Base-by-base conservation (phyloP, 805 yeast species). In the Cephaloascus fragrans region DNA sequence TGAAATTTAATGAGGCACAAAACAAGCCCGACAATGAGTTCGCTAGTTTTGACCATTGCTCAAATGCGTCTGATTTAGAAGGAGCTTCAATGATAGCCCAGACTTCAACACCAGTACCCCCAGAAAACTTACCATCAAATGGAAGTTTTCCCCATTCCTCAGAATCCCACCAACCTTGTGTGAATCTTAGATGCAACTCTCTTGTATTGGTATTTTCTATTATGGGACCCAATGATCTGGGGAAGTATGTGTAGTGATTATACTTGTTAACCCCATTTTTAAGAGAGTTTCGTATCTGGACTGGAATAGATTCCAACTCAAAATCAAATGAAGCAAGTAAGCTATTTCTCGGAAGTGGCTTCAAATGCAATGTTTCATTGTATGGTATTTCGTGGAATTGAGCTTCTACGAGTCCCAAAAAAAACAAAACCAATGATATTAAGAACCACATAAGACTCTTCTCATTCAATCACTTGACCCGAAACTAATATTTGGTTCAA, bases 161-260 rank as follows among this genome's bases (percentile, higher is more conserved):
- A 1, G 89, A 64, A 52, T 93, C 96, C 90, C 96, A 93, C 79
- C 88, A 83, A 0, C 98, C 98, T 57, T 86, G 95, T 2, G 94
- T 75, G 53, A 93, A 93, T 39, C 97, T 64, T 43, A 93, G 61
- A 55, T 86, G 95, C 35, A 93, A 64, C 50, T 85, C 89, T 39
- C 83, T 68, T 0, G 94, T 73, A 42, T 72, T 67, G 2, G 95
- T 73, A 10, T 70, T 59, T 33, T 73, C 76, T 12, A 93, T 53
- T 2, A 90, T 69, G 20, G 95, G 93, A 3, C 87, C 90, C 6
- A 93, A 61, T 1, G 87, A 67, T 43, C 83, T 75, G 0, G 98
- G 97, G 49, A 93, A 89, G 15, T 74, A 71, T 3, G 74, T 73
- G 52, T 78, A 81, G 50, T 81, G 85, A 5, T 59, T 54, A 38